Conservation (phyloP, 2,329 filamentous ascomycete species). For the Leptoxyphium fumago region DNA sequence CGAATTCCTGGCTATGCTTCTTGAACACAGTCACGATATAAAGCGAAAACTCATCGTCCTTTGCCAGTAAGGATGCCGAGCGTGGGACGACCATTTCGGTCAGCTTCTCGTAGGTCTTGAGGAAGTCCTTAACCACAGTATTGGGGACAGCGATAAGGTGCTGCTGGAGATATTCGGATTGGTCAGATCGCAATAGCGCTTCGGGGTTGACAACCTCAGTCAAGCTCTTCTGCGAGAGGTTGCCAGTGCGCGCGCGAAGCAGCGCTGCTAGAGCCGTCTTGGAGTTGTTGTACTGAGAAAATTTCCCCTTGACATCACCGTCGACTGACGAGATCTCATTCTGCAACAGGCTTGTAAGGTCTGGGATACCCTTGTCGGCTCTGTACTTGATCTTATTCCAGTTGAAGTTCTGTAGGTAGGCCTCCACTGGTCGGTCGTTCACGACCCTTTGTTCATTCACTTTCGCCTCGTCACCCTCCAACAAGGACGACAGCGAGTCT, state of each 20-base stretch:
- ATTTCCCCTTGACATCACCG: conserved; percentile 89
- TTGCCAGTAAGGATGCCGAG: conserved; percentile 62
- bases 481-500: conserved; percentile 67
- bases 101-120: conserved; percentile 77
- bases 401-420: conserved; percentile 74
- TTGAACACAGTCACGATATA: conserved; percentile 88
- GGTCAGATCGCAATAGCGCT: conserved; percentile 59
- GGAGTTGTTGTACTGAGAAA: conserved; percentile 82
- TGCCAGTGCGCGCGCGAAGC: conserved; percentile 82
- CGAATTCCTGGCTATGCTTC: conserved; percentile 73
- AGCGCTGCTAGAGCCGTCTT: conserved; percentile 71
- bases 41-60: conserved; percentile 79
- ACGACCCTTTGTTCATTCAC: conserved; percentile 79
- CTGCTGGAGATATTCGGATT: conserved; percentile 89
- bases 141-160: conserved; percentile 82
- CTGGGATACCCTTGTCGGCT: conserved; percentile 74
- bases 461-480: conserved; percentile 74
- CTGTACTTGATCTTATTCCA: conserved; percentile 99
- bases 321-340: conserved; percentile 90
- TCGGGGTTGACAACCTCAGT: conserved; percentile 70
- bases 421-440: conserved; percentile 90
- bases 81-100: conserved; percentile 87
- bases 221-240: conserved; percentile 85
- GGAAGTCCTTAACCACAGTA: conserved; percentile 69
- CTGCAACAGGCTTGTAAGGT: conserved; percentile 75